Evolutionary conservation across 495 filamentous ascomycete species (phyloP), one percentile per base, ranked within the genome.

Genomic region (Penicillium cinerascens): DNA sequence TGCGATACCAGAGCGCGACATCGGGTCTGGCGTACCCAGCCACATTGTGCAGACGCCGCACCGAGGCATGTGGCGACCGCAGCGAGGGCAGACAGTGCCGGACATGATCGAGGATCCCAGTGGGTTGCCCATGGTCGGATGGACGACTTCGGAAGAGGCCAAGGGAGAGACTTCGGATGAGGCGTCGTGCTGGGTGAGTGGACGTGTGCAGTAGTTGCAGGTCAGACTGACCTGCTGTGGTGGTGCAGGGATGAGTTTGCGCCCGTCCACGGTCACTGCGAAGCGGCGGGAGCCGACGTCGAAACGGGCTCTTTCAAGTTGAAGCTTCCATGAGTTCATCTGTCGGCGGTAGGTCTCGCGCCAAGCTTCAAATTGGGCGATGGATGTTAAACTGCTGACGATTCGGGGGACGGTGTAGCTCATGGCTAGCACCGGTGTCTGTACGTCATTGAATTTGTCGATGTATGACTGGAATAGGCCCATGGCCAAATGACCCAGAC

Each of bases 381-480:
- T 61, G 47, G 58, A 60, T 11, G 61, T 50, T 35, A 51, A 38
- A 61, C 93, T 87, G 61, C 85, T 81, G 66, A 96, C 82, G 69
- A 92, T 95, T 9, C 84, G 82, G 0, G 95, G 92, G 20, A 84
- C 81, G 46, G 87, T 87, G 59, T 89, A 83, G 42, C 89, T 87
- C 62, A 93, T 83, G 42, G 92, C 84, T 0, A 97, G 77, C 1
- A 91, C 86, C 3, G 95, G 87, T 0, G 93, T 96, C 68, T 97
- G 93, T 4, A 92, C 78, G 65, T 98, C 93, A 55, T 83, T 79
- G 68, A 86, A 95, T 44, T 91, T 92, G 52, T 82, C 79, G 59
- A 96, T 86, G 67, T 96, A 97, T 21, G 86, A 87, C 42, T 91
- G 85, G 59, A 97, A 86, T 21, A 98, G 80, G 50, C 91, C 86